Conservation (phyloP, 768 basidiomycete species). For the Leucogyrophana mollusca region DNA sequence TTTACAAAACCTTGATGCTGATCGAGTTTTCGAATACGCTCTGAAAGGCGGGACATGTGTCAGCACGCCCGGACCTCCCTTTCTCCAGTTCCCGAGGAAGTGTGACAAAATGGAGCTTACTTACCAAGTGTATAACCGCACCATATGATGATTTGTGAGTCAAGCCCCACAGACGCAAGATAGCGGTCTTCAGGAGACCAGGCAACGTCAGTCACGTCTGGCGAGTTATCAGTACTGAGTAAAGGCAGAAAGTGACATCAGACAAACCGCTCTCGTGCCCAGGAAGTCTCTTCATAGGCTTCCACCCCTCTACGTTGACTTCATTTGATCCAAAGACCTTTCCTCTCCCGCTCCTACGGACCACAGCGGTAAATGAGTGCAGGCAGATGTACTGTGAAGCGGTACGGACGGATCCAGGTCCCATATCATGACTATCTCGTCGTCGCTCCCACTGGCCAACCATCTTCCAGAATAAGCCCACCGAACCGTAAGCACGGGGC, state of each 20-base stretch:
- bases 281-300: slow-evolving; percentile 84
- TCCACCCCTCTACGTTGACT: slow-evolving; percentile 97
- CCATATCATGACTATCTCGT: slow-evolving; percentile 96
- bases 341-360: slow-evolving; percentile 66
- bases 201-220: slow-evolving; percentile 93
- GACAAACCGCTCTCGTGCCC: slow-evolving; percentile 90
- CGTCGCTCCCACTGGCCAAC: slow-evolving; percentile 96
- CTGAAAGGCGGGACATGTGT: slow-evolving; percentile 36
- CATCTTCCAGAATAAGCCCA: slow-evolving; percentile 95
- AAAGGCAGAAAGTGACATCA: background rate
- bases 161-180: slow-evolving; percentile 90
- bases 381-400: slow-evolving; percentile 1
- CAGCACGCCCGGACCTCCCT: background rate
- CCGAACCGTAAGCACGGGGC: slow-evolving; percentile 85
- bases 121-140: slow-evolving; percentile 87
- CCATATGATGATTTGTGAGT: slow-evolving; percentile 91
- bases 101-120: slow-evolving; percentile 15
- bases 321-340: slow-evolving; percentile 95
- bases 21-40: slow-evolving; percentile 79
- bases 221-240: slow-evolving; percentile 6
- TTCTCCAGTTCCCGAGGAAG: background rate
- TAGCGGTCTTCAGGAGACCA: slow-evolving; percentile 94
- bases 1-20: slow-evolving; percentile 96
- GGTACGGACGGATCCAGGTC: slow-evolving; percentile 85
- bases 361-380: slow-evolving; percentile 8